phyloP scores from a whole-genome alignment of 352 stramenopile genomes.

The Phytophthora ramorum region DNA sequence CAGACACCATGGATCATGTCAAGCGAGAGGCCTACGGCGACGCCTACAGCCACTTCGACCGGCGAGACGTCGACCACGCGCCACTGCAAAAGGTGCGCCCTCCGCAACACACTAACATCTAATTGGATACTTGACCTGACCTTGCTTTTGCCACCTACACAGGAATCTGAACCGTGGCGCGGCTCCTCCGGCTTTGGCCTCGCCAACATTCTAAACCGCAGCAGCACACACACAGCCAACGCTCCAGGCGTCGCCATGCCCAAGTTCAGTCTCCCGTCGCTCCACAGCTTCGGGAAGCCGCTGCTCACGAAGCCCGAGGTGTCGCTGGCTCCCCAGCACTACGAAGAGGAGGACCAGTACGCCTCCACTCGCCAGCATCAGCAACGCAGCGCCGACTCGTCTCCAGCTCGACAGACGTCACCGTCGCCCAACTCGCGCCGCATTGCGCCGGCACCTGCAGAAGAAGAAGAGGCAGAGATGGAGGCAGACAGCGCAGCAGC shows the following conservation, averaged over 20 bases:
- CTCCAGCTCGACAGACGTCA: slow-evolving; percentile 37
- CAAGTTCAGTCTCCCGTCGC: slow-evolving; percentile 77
- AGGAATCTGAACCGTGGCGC: slow-evolving; percentile 79
- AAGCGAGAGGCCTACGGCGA: slow-evolving; percentile 35
- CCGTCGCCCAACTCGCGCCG: slow-evolving; percentile 43
- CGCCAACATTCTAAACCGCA: slow-evolving; percentile 83
- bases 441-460: slow-evolving; percentile 64
- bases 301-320: slow-evolving; percentile 64
- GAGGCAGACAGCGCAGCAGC: slow-evolving; percentile 44
- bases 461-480: slow-evolving; percentile 72
- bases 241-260: slow-evolving; percentile 38
- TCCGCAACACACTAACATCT: slow-evolving; percentile 1
- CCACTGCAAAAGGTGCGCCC: slow-evolving; percentile 48
- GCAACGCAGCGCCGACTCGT: slow-evolving; percentile 34
- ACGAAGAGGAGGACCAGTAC: slow-evolving; percentile 36
- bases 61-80: slow-evolving; percentile 18
- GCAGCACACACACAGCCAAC: slow-evolving; percentile 6
- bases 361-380: slow-evolving; percentile 27
- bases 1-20: slow-evolving; percentile 32
- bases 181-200: slow-evolving; percentile 75
- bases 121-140: slow-evolving; percentile 27
- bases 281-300: slow-evolving; percentile 78
- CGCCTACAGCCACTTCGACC: slow-evolving; percentile 31
- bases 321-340: slow-evolving; percentile 39
- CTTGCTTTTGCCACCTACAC: slow-evolving; percentile 19